These are phyloP conservation scores for Salix caprea DNA, from an alignment of 345 rosid genomes.

Conservation along the genomic window DNA sequence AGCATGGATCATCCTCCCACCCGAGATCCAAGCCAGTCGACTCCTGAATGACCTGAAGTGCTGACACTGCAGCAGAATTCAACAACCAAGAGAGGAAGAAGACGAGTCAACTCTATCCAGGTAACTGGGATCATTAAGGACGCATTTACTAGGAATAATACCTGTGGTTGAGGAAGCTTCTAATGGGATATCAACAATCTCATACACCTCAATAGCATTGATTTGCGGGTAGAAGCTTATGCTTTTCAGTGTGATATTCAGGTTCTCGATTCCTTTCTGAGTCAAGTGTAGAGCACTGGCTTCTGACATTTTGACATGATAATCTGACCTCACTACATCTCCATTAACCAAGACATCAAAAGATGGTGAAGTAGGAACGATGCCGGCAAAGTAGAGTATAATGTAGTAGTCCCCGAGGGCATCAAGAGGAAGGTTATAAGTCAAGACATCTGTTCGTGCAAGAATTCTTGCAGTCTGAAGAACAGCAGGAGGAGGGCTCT, in stretches of 20 bases:
- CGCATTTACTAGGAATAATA: conserved; percentile 12
- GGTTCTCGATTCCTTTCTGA: conserved; percentile 33
- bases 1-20: conserved; percentile 96
- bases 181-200: conserved; percentile 55
- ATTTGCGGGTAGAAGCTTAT: conserved; percentile 58
- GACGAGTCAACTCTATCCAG: conserved; percentile 8
- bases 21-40: conserved; percentile 65
- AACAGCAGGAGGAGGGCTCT: conserved; percentile 63
- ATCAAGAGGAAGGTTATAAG: conserved; percentile 52
- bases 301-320: conserved; percentile 46
- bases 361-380: conserved; percentile 69
- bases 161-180: conserved; percentile 92
- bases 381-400: conserved; percentile 75
- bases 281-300: conserved; percentile 47
- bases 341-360: conserved; percentile 60
- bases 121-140: not conserved
- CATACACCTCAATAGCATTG: conserved; percentile 68
- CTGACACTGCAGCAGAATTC: conserved; percentile 58
- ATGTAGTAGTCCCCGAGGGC: conserved; percentile 52
- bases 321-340: conserved; percentile 41
- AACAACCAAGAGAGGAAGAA: not conserved
- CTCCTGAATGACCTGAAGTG: conserved; percentile 85
- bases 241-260: conserved; percentile 62
- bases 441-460: conserved; percentile 45
- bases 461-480: conserved; percentile 75